A percentile compares a stretch with the other conserved stretches of the same genome.
These are phyloP conservation scores for Rhytidhysteron rufulum DNA, from an alignment of 2,329 filamentous ascomycete species.

Conservation along the genomic window DNA sequence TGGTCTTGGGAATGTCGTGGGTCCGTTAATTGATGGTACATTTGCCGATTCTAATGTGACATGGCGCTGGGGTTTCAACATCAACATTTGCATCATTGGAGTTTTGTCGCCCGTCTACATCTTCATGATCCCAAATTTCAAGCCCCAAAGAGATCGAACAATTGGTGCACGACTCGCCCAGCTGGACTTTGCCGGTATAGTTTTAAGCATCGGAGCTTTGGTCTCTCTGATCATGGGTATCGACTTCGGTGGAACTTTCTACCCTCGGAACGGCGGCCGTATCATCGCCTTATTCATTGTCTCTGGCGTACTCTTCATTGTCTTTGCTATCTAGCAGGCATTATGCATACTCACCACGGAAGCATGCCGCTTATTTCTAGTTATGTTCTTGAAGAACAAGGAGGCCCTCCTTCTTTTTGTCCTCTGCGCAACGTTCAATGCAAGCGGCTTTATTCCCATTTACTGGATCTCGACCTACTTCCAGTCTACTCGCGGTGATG, in stretches of 20 bases:
- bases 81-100: conserved; percentile 10
- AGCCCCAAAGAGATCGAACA: conserved; percentile 2
- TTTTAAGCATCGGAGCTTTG: conserved; percentile 44
- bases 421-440: background rate
- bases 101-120: conserved; percentile 21
- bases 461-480: conserved; percentile 27
- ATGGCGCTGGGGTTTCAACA: conserved; percentile 41
- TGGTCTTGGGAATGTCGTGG: conserved; percentile 38
- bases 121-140: conserved; percentile 22
- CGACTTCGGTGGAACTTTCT: conserved; percentile 49
- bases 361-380: conserved; percentile 47
- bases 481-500: conserved; percentile 19
- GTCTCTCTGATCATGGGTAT: conserved; percentile 46
- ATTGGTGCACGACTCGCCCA: conserved; percentile 3
- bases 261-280: conserved; percentile 43
- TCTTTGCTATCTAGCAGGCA: conserved; percentile 46
- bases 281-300: conserved; percentile 47
- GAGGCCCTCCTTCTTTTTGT: conserved; percentile 1
- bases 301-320: conserved; percentile 39
- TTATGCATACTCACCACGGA: conserved; percentile 43
- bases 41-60: conserved; percentile 39
- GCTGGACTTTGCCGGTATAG: conserved; percentile 35
- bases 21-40: conserved; percentile 38
- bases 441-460: conserved; percentile 6
- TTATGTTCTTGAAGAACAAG: conserved; percentile 38